Evolutionary conservation across 176 grass and related monocot genomes (phyloP).

Genomic region (Aechmea fasciata): DNA sequence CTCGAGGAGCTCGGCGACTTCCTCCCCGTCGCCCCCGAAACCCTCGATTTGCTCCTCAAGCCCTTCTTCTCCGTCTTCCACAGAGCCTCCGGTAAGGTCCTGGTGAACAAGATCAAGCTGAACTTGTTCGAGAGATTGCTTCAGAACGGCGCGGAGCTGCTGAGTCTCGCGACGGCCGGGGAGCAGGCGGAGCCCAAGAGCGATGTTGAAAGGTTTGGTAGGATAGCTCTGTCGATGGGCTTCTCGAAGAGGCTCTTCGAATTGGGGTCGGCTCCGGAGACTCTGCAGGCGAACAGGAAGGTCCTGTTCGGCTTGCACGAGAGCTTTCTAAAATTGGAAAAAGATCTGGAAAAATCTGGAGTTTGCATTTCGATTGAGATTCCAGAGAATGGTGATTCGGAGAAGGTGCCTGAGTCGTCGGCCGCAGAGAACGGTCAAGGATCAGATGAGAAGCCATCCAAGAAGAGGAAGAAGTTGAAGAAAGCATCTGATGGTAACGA

Average conservation of each 20-base stretch:
- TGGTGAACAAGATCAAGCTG: constrained; percentile 60
- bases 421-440: background rate
- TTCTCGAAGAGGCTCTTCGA: constrained; percentile 65
- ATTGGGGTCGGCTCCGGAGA: constrained; percentile 42
- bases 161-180: constrained; percentile 40
- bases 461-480: constrained; percentile 7
- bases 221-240: constrained; percentile 38
- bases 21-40: constrained; percentile 38
- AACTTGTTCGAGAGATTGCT: constrained; percentile 57
- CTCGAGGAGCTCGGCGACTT: constrained; percentile 61
- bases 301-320: constrained; percentile 55
- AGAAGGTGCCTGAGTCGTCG: background rate
- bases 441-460: constrained; percentile 2
- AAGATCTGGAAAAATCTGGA: constrained; percentile 46
- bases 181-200: constrained; percentile 41
- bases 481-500: background rate
- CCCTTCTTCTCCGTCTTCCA: constrained; percentile 64
- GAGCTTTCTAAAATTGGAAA: constrained; percentile 71
- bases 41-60: constrained; percentile 32
- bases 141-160: constrained; percentile 31
- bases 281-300: constrained; percentile 59
- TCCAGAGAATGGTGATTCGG: constrained; percentile 3
- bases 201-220: constrained; percentile 52
- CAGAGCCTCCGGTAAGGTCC: constrained; percentile 51
- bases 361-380: constrained; percentile 21